These are phyloP conservation scores for Rhodocollybia butyracea DNA, from an alignment of 768 basidiomycete genomes.

Conservation along the genomic window DNA sequence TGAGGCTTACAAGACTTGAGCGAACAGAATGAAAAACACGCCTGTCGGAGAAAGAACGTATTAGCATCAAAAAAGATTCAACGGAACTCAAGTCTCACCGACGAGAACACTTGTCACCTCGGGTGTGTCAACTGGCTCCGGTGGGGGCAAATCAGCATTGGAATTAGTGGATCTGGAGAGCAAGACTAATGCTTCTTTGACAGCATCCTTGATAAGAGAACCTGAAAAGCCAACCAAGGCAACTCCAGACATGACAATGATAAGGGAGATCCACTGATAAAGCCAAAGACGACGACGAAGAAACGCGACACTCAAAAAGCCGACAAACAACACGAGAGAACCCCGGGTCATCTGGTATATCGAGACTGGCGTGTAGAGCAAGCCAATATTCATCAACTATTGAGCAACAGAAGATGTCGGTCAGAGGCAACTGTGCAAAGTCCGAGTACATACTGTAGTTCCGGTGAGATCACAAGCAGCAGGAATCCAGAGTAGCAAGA, in stretches of 20 bases:
- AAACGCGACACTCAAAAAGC: slow-evolving; percentile 87
- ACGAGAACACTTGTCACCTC: slow-evolving; percentile 71
- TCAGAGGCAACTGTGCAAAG: not conserved
- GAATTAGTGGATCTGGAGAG: slow-evolving; percentile 24
- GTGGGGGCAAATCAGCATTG: slow-evolving; percentile 31
- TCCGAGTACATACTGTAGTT: slow-evolving; percentile 63
- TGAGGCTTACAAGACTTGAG: slow-evolving; percentile 82
- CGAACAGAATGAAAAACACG: slow-evolving; percentile 88
- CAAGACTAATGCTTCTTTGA: slow-evolving; percentile 41
- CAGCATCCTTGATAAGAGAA: slow-evolving; percentile 76
- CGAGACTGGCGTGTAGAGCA: slow-evolving; percentile 94
- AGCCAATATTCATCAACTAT: slow-evolving; percentile 90
- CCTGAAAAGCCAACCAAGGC: slow-evolving; percentile 86
- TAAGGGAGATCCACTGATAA: slow-evolving; percentile 91
- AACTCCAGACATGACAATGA: slow-evolving; percentile 85
- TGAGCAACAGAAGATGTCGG: slow-evolving; percentile 1
- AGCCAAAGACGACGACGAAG: slow-evolving; percentile 80
- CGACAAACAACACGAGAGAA: slow-evolving; percentile 92
- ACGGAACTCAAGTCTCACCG: slow-evolving; percentile 42
- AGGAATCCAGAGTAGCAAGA: slow-evolving; percentile 83
- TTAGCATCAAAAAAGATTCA: slow-evolving; percentile 14
- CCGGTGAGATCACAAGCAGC: slow-evolving; percentile 88
- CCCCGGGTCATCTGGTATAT: slow-evolving; percentile 98
- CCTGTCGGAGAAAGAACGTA: slow-evolving; percentile 45
- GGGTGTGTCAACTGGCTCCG: slow-evolving; percentile 49